Evolutionary conservation across 2,329 filamentous ascomycete genomes (phyloP).

Genomic region (Endoconidiophora laricicola): DNA sequence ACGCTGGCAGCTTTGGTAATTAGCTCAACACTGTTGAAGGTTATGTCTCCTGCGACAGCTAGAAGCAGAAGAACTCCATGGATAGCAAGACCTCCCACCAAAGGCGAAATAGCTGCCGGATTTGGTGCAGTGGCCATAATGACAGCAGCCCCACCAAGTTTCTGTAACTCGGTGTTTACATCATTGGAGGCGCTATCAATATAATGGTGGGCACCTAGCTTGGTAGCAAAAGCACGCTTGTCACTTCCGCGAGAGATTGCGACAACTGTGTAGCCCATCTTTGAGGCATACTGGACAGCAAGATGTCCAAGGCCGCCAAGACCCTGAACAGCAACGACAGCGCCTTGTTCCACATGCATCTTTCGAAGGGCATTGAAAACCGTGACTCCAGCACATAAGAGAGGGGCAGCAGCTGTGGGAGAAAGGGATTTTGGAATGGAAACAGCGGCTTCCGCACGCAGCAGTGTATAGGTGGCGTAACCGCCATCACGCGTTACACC

Average conservation of each 20-base stretch:
- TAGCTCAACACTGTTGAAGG: constrained; percentile 26
- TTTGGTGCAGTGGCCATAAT: constrained; percentile 49
- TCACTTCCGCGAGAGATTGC: constrained; percentile 48
- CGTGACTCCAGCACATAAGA: constrained; percentile 50
- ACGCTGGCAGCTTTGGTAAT: constrained; percentile 40
- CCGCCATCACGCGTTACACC: constrained; percentile 52
- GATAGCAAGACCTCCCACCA: constrained; percentile 36
- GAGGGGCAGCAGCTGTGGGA: constrained; percentile 36
- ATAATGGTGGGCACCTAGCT: constrained; percentile 29
- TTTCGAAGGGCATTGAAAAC: constrained; percentile 44
- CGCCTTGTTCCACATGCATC: constrained; percentile 33
- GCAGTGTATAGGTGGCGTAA: constrained; percentile 45
- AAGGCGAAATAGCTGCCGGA: constrained; percentile 32
- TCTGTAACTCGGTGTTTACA: constrained; percentile 29
- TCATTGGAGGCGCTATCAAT: constrained; percentile 36
- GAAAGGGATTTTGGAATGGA: constrained; percentile 35
- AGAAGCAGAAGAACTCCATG: constrained; percentile 44
- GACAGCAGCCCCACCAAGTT: constrained; percentile 43
- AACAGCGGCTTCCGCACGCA: constrained; percentile 44
- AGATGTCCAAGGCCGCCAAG: constrained; percentile 63
- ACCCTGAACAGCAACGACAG: constrained; percentile 45
- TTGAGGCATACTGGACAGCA: constrained; percentile 57
- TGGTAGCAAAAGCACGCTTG: constrained; percentile 50
- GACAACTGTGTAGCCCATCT: constrained; percentile 60
- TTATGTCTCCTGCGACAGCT: constrained; percentile 27